Conservation (phyloP, 2,329 filamentous ascomycete species). For the Trichoderma asperellum region DNA sequence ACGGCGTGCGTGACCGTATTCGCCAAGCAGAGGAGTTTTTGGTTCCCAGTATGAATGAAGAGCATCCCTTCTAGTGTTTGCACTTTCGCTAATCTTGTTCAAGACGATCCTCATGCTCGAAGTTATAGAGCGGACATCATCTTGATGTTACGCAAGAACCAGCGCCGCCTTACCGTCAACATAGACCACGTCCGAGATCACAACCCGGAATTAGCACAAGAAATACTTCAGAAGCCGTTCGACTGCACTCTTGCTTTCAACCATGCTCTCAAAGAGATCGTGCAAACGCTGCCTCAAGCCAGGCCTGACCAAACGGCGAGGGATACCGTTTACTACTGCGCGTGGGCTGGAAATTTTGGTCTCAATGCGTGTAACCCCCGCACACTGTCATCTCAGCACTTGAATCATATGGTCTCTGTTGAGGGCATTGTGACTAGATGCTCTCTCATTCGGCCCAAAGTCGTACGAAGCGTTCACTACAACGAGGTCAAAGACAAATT, state of each 20-base stretch:
- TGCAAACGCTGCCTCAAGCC: conserved; percentile 76
- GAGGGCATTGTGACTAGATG: conserved; percentile 98
- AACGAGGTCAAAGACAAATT: conserved; percentile 87
- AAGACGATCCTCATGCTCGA: conserved; percentile 58
- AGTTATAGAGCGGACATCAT: conserved; percentile 93
- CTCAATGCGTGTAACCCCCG: conserved; percentile 93
- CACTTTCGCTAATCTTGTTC: conserved; percentile 12
- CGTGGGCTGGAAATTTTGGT: conserved; percentile 95
- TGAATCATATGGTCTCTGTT: conserved; percentile 96
- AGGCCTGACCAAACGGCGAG: conserved; percentile 75
- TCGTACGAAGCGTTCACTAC: conserved; percentile 98
- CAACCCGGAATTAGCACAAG: conserved; percentile 77
- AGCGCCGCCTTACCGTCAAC: conserved; percentile 69
- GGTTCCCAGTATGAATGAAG: conserved; percentile 72
- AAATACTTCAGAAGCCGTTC: conserved; percentile 82
- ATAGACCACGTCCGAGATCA: conserved; percentile 92
- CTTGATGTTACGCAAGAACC: conserved; percentile 70
- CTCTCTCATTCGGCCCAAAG: conserved; percentile 91
- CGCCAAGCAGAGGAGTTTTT: conserved; percentile 90
- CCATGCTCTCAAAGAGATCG: conserved; percentile 83
- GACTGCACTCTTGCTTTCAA: conserved; percentile 89
- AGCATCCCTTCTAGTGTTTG: neutral
- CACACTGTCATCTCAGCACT: conserved; percentile 82
- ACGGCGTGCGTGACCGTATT: conserved; percentile 80
- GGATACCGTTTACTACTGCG: conserved; percentile 91